These are phyloP conservation scores for Saturnispora silvae DNA, from an alignment of 805 yeast genomes.

Conservation along the genomic window DNA sequence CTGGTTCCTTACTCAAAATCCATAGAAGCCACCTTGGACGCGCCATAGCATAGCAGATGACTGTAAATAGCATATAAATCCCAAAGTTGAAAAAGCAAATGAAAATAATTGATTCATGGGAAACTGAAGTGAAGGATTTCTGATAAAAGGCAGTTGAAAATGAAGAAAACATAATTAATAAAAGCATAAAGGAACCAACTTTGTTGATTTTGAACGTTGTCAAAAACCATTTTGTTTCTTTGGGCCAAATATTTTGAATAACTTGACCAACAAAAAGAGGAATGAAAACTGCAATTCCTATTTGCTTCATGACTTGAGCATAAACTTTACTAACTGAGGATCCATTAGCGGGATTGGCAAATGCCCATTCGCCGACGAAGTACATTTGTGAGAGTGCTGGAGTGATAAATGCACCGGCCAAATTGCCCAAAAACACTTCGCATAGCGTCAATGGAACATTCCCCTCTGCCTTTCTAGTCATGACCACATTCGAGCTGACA, in stretches of 20 bases:
- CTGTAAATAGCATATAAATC: constrained; percentile 66
- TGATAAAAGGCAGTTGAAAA: constrained; percentile 84
- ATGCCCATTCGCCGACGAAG: constrained; percentile 47
- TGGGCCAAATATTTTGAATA: constrained; percentile 58
- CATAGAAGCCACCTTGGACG: constrained; percentile 42
- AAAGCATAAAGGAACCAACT: constrained; percentile 70
- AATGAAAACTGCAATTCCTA: constrained; percentile 69
- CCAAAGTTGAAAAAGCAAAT: constrained; percentile 78
- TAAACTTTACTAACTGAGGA: constrained; percentile 48
- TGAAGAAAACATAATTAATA: constrained; percentile 48
- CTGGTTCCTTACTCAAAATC: constrained; percentile 39
- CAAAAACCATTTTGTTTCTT: constrained; percentile 49
- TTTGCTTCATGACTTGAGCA: constrained; percentile 72
- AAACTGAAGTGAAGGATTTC: constrained; percentile 49
- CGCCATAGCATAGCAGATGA: constrained; percentile 45
- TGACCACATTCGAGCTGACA: constrained; percentile 82
- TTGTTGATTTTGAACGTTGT: constrained; percentile 52
- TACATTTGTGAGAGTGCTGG: constrained; percentile 78
- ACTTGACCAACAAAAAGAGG: constrained; percentile 87
- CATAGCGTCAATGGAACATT: constrained; percentile 64
- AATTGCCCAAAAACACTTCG: constrained; percentile 78
- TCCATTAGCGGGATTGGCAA: constrained; percentile 70
- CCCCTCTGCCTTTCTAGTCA: constrained; percentile 82
- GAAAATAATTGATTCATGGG: constrained; percentile 55
- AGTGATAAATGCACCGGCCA: constrained; percentile 77